A percentile compares a stretch with the other conserved stretches of the same genome.
phyloP scores from a whole-genome alignment of 805 yeast genomes.

The Monosporozyma aquatica region DNA sequence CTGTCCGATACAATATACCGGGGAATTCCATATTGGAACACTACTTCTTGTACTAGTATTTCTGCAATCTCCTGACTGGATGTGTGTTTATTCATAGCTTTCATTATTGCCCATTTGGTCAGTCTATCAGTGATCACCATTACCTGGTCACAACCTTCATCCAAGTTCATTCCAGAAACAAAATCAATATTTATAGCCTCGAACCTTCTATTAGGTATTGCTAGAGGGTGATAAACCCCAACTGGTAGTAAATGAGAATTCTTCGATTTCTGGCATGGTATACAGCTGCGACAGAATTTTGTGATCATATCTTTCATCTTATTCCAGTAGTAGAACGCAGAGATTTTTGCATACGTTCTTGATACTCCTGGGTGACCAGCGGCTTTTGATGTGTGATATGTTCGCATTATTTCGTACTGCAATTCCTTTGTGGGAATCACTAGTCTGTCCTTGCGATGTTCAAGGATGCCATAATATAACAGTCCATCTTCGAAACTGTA shows the following conservation, averaged over 20 bases:
- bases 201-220: not conserved
- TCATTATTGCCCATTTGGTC: not conserved
- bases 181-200: slow-evolving; percentile 1
- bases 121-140: not conserved
- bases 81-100: no score
- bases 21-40: no score
- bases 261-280: not conserved
- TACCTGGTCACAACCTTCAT: not conserved
- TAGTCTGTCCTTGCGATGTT: no score
- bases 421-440: no score
- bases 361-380: not conserved
- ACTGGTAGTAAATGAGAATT: not conserved
- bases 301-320: not conserved
- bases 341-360: not conserved
- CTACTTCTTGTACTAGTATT: no score
- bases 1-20: no score
- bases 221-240: slow-evolving; percentile 2
- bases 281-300: not conserved
- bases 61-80: no score
- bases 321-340: not conserved
- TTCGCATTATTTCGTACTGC: no score
- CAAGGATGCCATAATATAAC: no score
- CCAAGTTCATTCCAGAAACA: slow-evolving; percentile 1
- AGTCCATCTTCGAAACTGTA: no score
- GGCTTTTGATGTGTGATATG: not conserved